Conservation (phyloP, 1,284 basidiomycete genomes). For the Apiotrichum montevideense region DNA sequence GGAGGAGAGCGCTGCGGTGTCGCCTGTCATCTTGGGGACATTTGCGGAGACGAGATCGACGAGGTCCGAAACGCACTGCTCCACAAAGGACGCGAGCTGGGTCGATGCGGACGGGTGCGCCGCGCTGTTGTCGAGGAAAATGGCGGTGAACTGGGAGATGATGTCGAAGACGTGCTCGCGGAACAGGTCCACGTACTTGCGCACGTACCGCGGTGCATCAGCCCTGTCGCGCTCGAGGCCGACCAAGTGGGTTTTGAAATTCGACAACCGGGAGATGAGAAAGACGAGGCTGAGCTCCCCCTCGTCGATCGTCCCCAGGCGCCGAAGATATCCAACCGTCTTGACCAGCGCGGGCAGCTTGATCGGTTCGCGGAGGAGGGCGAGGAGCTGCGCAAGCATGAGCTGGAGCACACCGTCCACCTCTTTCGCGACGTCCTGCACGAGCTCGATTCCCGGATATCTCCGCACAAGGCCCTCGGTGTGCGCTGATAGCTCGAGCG, state of each 20-base stretch:
- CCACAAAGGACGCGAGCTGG: slow-evolving; percentile 57
- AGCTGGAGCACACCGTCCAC: slow-evolving; percentile 58
- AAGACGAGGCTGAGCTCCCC: slow-evolving; percentile 63
- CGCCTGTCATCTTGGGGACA: slow-evolving; percentile 51
- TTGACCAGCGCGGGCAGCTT: slow-evolving; percentile 87
- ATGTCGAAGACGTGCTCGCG: slow-evolving; percentile 87
- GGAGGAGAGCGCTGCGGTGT: slow-evolving; percentile 66
- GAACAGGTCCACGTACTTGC: slow-evolving; percentile 84
- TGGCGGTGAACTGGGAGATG: slow-evolving; percentile 77
- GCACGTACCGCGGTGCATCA: slow-evolving; percentile 69
- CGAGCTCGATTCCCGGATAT: slow-evolving; percentile 49
- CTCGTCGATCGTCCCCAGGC: slow-evolving; percentile 62
- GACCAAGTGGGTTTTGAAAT: slow-evolving; percentile 50
- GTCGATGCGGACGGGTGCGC: slow-evolving; percentile 33
- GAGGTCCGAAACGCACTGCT: slow-evolving; percentile 54
- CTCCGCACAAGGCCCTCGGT: slow-evolving; percentile 51
- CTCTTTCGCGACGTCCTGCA: slow-evolving; percentile 60
- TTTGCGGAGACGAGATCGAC: slow-evolving; percentile 47
- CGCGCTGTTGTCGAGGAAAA: slow-evolving; percentile 64
- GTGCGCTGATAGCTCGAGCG: slow-evolving; percentile 71
- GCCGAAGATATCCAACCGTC: slow-evolving; percentile 73
- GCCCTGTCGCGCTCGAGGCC: slow-evolving; percentile 49
- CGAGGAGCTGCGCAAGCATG: slow-evolving; percentile 60
- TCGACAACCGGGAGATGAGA: slow-evolving; percentile 57
- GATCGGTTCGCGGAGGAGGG: slow-evolving; percentile 70